phyloP scores from a whole-genome alignment of 2,329 filamentous ascomycete genomes.

The Aspergillus flavus region DNA sequence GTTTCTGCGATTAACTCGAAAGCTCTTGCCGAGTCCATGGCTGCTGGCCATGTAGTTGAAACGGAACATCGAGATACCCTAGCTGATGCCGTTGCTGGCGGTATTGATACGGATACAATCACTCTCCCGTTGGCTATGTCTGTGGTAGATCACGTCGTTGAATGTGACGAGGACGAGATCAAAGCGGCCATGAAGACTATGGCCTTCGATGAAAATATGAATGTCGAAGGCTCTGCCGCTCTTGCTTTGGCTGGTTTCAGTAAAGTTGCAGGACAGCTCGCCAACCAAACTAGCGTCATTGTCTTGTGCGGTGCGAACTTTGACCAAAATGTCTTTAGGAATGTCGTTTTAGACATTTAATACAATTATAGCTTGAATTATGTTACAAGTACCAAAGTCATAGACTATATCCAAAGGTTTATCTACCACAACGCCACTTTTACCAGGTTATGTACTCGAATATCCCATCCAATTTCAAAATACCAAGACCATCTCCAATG shows the following conservation, averaged over 20 bases:
- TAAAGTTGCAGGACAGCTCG: not conserved
- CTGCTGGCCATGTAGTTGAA: not conserved
- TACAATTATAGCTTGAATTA: not conserved
- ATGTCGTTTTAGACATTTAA: not conserved
- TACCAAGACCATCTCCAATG: too few species aligned
- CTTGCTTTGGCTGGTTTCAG: not conserved
- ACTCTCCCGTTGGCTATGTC: not conserved
- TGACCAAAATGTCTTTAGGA: not conserved
- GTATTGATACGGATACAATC: not conserved
- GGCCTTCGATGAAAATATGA: conserved; percentile 1
- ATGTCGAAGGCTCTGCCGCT: not conserved
- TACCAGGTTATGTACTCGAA: too few species aligned
- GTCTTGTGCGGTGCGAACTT: conserved; percentile 4
- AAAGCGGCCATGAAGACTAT: not conserved
- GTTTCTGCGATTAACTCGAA: not conserved
- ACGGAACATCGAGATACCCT: not conserved
- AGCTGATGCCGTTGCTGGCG: conserved; percentile 1
- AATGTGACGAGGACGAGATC: not conserved
- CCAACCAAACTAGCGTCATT: not conserved
- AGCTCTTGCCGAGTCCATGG: not conserved
- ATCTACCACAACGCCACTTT: too few species aligned
- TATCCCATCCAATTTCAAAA: too few species aligned
- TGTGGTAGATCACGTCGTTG: not conserved
- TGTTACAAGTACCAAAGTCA: too few species aligned
- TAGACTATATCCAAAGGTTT: too few species aligned